Percentiles rank a stretch among this genome's conserved stretches.
Evolutionary conservation across 2,329 filamentous ascomycete species (phyloP).

Genomic region (Pestalotiopsis sp.): DNA sequence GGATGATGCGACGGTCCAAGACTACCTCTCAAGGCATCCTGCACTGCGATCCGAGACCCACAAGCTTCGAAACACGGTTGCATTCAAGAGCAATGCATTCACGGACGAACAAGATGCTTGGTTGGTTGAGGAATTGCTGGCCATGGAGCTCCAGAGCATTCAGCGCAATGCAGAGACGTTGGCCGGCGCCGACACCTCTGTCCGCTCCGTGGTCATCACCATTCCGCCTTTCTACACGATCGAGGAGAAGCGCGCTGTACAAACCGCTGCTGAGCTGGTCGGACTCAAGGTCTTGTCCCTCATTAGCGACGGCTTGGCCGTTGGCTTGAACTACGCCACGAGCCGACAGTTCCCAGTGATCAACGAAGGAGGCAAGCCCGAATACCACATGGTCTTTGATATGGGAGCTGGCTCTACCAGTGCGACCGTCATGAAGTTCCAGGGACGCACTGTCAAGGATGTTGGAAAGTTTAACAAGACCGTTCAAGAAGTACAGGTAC

Average conservation of each 20-base stretch:
- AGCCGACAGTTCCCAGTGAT: constrained; percentile 84
- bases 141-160: constrained; percentile 94
- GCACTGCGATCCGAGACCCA: constrained; percentile 68
- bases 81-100: constrained; percentile 77
- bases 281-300: constrained; percentile 83
- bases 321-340: constrained; percentile 94
- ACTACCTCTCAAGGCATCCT: constrained; percentile 77
- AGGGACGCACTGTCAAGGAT: constrained; percentile 86
- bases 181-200: constrained; percentile 71
- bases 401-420: constrained; percentile 97
- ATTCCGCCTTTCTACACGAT: constrained; percentile 87
- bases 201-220: constrained; percentile 85
- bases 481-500: constrained; percentile 87
- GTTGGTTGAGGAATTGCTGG: constrained; percentile 89
- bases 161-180: constrained; percentile 83
- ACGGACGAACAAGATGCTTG: constrained; percentile 61
- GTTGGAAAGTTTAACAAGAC: constrained; percentile 94
- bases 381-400: constrained; percentile 92
- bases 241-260: constrained; percentile 85
- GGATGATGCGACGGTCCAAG: constrained; percentile 60
- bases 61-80: constrained; percentile 65
- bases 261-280: constrained; percentile 82
- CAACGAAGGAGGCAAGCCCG: constrained; percentile 79
- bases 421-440: constrained; percentile 86
- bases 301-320: constrained; percentile 86